These are phyloP conservation scores for Trichoderma arundinaceum DNA, from an alignment of 2,329 filamentous ascomycete species.

Conservation along the genomic window DNA sequence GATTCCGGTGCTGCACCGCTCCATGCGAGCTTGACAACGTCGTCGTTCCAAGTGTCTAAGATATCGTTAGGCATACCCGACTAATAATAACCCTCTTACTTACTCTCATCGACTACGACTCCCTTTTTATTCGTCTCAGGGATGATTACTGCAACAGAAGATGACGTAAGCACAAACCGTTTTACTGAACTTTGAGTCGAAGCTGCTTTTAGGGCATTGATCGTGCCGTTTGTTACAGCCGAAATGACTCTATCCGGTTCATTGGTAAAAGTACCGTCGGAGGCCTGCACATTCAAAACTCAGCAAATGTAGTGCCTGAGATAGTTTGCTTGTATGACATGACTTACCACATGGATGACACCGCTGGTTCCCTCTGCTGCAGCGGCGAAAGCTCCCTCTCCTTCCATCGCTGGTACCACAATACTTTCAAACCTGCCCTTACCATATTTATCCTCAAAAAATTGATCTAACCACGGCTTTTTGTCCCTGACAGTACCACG, in stretches of 20 bases:
- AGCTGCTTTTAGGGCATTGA: slow-evolving; percentile 42
- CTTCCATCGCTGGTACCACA: background rate
- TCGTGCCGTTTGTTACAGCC: slow-evolving; percentile 37
- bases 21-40: background rate
- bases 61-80: background rate
- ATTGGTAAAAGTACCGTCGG: background rate
- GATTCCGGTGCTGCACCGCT: background rate
- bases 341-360: slow-evolving; percentile 9
- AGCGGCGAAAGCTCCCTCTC: background rate
- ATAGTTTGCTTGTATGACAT: background rate
- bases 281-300: background rate
- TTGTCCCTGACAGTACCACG: slow-evolving; percentile 44
- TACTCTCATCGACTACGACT: slow-evolving; percentile 2
- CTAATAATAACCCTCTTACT: background rate
- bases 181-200: slow-evolving; percentile 41
- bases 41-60: slow-evolving; percentile 9
- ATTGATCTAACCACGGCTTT: slow-evolving; percentile 6
- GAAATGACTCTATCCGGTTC: slow-evolving; percentile 41
- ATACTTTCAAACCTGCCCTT: slow-evolving; percentile 1
- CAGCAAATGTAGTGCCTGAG: background rate
- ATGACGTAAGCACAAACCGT: slow-evolving; percentile 50
- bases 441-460: slow-evolving; percentile 4
- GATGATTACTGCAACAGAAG: slow-evolving; percentile 41
- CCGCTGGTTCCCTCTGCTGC: background rate
- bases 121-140: slow-evolving; percentile 5